phyloP scores from a whole-genome alignment of 2,329 filamentous ascomycete species.

The Samsoniella hepiali region DNA sequence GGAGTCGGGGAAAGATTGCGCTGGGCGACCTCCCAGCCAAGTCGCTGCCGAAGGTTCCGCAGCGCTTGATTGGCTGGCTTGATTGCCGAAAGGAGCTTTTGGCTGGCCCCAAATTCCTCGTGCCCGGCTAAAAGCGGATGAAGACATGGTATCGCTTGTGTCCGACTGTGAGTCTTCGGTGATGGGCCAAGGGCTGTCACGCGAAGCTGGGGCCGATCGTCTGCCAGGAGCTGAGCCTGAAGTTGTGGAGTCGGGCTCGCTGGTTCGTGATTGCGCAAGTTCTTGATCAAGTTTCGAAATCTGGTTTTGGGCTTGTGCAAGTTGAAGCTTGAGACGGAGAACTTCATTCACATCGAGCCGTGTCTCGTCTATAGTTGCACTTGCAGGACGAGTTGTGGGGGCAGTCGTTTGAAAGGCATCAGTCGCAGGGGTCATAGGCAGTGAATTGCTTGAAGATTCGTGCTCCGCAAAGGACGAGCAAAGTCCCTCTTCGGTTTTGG shows the following conservation, averaged over 20 bases:
- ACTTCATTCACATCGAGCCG: conserved; percentile 54
- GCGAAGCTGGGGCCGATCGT: conserved; percentile 24
- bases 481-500: conserved; percentile 35
- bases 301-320: conserved; percentile 66
- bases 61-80: conserved; percentile 35
- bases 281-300: conserved; percentile 71
- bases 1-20: conserved; percentile 42
- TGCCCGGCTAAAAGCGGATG: conserved; percentile 50
- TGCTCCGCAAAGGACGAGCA: conserved; percentile 43
- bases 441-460: conserved; percentile 53
- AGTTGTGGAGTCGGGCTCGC: conserved; percentile 47
- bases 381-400: conserved; percentile 52
- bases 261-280: conserved; percentile 61
- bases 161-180: conserved; percentile 57
- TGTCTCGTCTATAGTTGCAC: conserved; percentile 44
- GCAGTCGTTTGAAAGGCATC: conserved; percentile 50
- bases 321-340: conserved; percentile 64
- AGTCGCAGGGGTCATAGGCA: conserved; percentile 60
- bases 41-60: conserved; percentile 34
- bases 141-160: conserved; percentile 51
- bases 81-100: conserved; percentile 39
- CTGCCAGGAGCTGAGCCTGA: conserved; percentile 24
- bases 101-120: conserved; percentile 55
- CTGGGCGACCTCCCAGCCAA: conserved; percentile 46
- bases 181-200: conserved; percentile 50